Evolutionary conservation across 164 flowering plant genomes (phyloP), one percentile per base, ranked within the genome.

Genomic region (Stephania cephalantha): DNA sequence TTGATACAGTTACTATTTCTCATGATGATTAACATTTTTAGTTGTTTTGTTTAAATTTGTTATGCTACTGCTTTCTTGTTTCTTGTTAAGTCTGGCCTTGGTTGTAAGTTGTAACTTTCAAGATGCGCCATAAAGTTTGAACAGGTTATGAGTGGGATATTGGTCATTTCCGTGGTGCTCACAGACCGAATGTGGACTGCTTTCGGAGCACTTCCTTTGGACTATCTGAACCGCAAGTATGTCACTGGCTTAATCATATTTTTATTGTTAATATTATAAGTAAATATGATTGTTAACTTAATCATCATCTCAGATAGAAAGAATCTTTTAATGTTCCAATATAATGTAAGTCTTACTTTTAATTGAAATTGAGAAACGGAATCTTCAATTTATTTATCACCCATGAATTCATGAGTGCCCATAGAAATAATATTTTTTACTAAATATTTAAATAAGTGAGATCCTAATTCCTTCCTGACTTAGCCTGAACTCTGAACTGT

Each of bases 131-230:
- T 58, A 58, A 58, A 58, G 64, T 76, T 76, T 44, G 69, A 78
- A 61, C 79, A 94, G 98, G 96, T 75, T 91, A 95, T 85, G 99
- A 95, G 75, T 93, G 99, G 99, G 99, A 93, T 82, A 82, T 95
- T 79, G 99, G 99, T 70, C 99, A 93, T 81, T 93, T 95, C 76
- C 72, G 46, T 75, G 97, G 95, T 35, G 93, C 95, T 78, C 88
- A 78, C 58, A 83, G 97, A 61, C 99, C 98, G 74, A 85, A 90
- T 72, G 96, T 91, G 46, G 95, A 95, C 76, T 88, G 97, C 86
- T 95, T 95, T 77, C 87, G 97, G 78, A 88, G 87, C 84, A 95
- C 99, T 55, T 91, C 96, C 7, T 91, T 88, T 89, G 99, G 98
- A 74, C 83, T 85, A 69, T 86, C 90, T 8, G 80, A 87, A 69